A percentile compares a stretch with the other conserved stretches of the same genome.
phyloP scores from a whole-genome alignment of 176 grass and related monocot genomes.

The Calamus simplicifolius region DNA sequence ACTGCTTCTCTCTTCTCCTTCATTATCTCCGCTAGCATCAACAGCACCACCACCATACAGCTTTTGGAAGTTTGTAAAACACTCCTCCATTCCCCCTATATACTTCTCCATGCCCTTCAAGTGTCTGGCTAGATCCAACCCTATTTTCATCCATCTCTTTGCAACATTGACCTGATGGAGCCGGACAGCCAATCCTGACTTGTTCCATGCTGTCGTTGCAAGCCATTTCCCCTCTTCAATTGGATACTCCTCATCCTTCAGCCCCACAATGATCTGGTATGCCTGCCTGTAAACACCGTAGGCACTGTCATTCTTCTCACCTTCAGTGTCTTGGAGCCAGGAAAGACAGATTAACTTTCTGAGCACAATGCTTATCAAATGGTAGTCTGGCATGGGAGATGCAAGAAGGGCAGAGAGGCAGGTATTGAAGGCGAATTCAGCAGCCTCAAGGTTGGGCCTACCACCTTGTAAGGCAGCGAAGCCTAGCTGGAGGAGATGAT shows the following conservation, averaged over 20 bases:
- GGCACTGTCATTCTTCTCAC: constrained; percentile 43
- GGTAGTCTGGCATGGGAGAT: constrained; percentile 59
- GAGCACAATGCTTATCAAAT: constrained; percentile 51
- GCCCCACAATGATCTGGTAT: constrained; percentile 78
- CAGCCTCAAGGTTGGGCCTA: constrained; percentile 47
- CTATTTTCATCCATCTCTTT: constrained; percentile 87
- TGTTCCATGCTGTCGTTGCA: constrained; percentile 72
- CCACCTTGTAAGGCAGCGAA: constrained; percentile 39
- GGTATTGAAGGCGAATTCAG: constrained; percentile 64
- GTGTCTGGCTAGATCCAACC: constrained; percentile 62
- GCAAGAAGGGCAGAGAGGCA: constrained; percentile 52
- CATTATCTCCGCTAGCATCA: not conserved
- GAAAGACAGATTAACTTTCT: constrained; percentile 58
- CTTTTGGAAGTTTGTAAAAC: constrained; percentile 45
- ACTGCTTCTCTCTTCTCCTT: constrained; percentile 15
- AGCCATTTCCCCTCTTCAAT: constrained; percentile 83
- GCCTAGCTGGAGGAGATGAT: constrained; percentile 56
- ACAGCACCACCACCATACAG: constrained; percentile 28
- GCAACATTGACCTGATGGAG: constrained; percentile 45
- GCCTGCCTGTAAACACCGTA: constrained; percentile 75
- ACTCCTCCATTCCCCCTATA: constrained; percentile 52
- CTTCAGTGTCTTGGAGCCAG: constrained; percentile 37
- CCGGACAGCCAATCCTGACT: constrained; percentile 38
- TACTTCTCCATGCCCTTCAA: constrained; percentile 64
- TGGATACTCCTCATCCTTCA: constrained; percentile 74